A percentile compares a stretch with the other conserved stretches of the same genome.
Conservation (phyloP, 1,284 basidiomycete species). For the Sanghuangporus weigelae region DNA sequence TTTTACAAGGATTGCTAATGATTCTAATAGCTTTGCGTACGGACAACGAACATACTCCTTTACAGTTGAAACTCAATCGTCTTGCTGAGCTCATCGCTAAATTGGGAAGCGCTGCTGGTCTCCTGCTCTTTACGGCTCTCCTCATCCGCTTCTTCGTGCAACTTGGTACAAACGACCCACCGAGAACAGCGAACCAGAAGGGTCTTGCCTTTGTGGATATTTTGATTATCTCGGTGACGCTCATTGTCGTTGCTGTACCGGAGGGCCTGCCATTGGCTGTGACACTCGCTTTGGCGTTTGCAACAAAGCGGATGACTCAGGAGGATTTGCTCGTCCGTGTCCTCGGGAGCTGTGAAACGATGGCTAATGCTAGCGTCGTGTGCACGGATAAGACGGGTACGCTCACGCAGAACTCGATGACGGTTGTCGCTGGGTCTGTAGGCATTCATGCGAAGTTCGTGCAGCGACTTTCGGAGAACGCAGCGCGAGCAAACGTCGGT, state of each 20-base stretch:
- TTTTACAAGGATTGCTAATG: constrained; percentile 17
- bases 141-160: constrained; percentile 96
- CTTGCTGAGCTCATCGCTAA: constrained; percentile 95
- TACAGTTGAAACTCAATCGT: constrained; percentile 90
- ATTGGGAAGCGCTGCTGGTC: constrained; percentile 78
- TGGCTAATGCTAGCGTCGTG: constrained; percentile 95
- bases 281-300: constrained; percentile 93
- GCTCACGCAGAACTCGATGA: constrained; percentile 93
- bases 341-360: constrained; percentile 94
- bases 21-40: constrained; percentile 61
- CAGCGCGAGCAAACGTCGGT: constrained; percentile 69
- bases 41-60: constrained; percentile 82
- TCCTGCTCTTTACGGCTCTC: constrained; percentile 77
- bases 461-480: constrained; percentile 70
- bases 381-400: constrained; percentile 97
- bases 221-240: constrained; percentile 90
- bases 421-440: constrained; percentile 91
- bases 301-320: constrained; percentile 94
- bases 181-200: constrained; percentile 72
- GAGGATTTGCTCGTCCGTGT: constrained; percentile 94
- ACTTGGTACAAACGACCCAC: constrained; percentile 55
- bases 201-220: constrained; percentile 92
- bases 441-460: constrained; percentile 95
- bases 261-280: constrained; percentile 97
- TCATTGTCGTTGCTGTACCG: constrained; percentile 96